Evolutionary conservation across 1,139 yeast genomes (phyloP), one percentile per base, ranked within the genome.

Genomic region (Zygotorulaspora mrakii): DNA sequence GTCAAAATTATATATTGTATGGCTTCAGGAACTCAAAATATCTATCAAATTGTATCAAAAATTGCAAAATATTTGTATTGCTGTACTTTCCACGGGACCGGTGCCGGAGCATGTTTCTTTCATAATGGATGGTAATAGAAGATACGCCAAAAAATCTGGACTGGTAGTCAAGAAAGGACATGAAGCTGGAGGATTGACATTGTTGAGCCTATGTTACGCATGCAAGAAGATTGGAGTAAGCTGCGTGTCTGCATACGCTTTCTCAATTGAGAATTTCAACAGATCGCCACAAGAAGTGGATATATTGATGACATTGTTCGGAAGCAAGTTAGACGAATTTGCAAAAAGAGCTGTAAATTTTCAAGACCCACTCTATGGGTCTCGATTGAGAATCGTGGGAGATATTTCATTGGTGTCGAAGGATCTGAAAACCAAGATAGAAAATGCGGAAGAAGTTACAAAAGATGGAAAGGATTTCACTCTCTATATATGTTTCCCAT

Each of bases 71-170:
- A 55, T 68, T 23, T 60, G 79, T 46, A 78, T 82, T 1, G 55
- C 64, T 13, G 67, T 80, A 12, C 65, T 88, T 21, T 70, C 68
- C 45, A 76, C 86, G 1, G 96, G 96, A 0, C 83, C 86, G 0
- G 72, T 85, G 1, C 98, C 98, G 2, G 66, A 71, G 40, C 98
- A 94, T 66, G 78, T 94, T 23, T 96, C 96, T 0, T 79, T 91
- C 54, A 87, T 91, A 43, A 94, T 91, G 98, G 98, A 91, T 62
- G 98, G 98, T 2, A 94, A 91, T 65, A 69, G 98, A 49, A 71
- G 97, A 32, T 91, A 73, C 60, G 98, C 98, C 5, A 75, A 76
- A 44, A 66, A 66, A 29, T 77, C 74, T 43, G 76, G 82, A 39
- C 69, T 85, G 42, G 88, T 86, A 49, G 59, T 83, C 12, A 77